phyloP scores from a whole-genome alignment of 2,329 filamentous ascomycete species.

The Beauveria asiatica region DNA sequence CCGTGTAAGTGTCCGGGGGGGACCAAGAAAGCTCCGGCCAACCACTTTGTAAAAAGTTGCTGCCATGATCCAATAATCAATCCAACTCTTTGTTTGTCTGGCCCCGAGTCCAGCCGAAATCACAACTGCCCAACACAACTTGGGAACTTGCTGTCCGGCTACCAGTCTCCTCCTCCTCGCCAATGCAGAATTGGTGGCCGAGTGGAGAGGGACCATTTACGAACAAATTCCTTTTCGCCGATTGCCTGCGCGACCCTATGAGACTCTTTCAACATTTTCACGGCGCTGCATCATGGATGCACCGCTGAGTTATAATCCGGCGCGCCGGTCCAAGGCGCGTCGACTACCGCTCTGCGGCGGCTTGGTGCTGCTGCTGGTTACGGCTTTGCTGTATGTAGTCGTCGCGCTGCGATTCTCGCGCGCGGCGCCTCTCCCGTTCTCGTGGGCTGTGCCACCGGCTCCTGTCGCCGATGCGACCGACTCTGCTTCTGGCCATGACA shows the following conservation, averaged over 20 bases:
- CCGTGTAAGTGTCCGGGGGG: neutral
- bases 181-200: neutral
- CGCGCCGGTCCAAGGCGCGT: neutral
- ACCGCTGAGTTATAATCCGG: neutral
- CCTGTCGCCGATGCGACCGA: neutral
- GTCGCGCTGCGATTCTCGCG: neutral
- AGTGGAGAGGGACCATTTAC: neutral
- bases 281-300: neutral
- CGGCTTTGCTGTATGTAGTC: neutral
- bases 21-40: neutral
- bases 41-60: neutral
- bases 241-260: neutral
- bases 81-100: neutral
- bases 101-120: neutral
- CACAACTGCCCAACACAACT: neutral
- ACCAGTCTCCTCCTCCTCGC: neutral
- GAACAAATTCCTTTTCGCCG: neutral
- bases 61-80: neutral
- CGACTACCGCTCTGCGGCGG: conserved; percentile 1
- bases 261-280: neutral
- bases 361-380: neutral
- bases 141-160: neutral
- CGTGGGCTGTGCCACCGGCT: neutral
- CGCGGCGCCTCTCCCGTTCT: neutral
- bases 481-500: neutral